phyloP scores from a whole-genome alignment of 805 yeast genomes.

The Candida yuanshanica region DNA sequence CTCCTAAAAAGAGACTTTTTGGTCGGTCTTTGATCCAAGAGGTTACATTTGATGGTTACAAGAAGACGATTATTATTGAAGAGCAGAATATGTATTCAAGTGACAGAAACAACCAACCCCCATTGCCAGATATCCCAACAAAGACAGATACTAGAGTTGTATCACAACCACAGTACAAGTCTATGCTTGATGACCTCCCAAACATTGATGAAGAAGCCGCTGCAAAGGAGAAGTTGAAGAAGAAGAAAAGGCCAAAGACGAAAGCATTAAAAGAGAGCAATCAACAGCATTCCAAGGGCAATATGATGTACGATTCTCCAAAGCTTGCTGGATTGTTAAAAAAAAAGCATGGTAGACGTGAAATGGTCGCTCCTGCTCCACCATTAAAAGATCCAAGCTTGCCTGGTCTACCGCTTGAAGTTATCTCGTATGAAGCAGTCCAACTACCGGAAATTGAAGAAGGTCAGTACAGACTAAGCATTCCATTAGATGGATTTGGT shows the following conservation, averaged over 20 bases:
- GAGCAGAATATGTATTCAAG: constrained; percentile 44
- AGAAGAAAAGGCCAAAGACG: constrained; percentile 4
- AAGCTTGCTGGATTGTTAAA: not conserved
- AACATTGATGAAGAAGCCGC: not conserved
- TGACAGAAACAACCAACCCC: constrained; percentile 18
- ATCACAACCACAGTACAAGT: constrained; percentile 19
- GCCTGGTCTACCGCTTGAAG: not conserved
- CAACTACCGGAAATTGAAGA: constrained; percentile 22
- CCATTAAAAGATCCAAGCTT: not conserved
- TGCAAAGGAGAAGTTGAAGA: not conserved
- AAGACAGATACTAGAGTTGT: constrained; percentile 5
- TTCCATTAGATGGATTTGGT: constrained; percentile 21
- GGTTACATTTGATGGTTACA: constrained; percentile 69
- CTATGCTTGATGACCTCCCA: constrained; percentile 20
- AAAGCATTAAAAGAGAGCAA: constrained; percentile 7
- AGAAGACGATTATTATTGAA: constrained; percentile 72
- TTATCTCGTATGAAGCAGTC: constrained; percentile 17
- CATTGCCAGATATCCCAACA: constrained; percentile 18
- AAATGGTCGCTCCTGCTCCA: not conserved
- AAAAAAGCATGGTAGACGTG: not conserved
- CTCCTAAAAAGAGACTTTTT: constrained; percentile 57
- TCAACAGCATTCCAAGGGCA: not conserved
- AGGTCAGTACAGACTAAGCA: constrained; percentile 22
- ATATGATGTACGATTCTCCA: not conserved
- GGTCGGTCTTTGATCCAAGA: constrained; percentile 82